Base-by-base conservation (phyloP, 1,139 yeast genomes). In the Yueomyces sp. region DNA sequence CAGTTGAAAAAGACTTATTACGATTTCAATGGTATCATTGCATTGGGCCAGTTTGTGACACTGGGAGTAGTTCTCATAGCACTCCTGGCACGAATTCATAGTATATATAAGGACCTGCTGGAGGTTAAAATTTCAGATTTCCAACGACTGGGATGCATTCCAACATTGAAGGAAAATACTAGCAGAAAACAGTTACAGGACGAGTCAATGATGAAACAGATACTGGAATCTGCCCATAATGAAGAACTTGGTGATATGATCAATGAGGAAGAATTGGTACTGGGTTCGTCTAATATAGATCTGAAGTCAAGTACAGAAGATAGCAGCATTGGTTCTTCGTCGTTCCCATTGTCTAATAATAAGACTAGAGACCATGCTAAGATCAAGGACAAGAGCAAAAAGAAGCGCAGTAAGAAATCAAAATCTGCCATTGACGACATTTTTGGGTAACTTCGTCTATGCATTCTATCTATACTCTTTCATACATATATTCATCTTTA, bases 41-140 rank as follows among this genome's bases (percentile, higher is more conserved):
- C 83, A 0, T 69, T 82, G 46, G 95, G 91, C 0, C 95, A 87
- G 56, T 87, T 80, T 55, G 69, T 85, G 4, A 72, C 81, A 2
- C 61, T 86, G 11, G 96, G 95, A 1, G 69, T 87, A 48, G 75
- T 83, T 0, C 60, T 86, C 40, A 54, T 85, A 4, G 95, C 84
- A 0, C 46, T 66, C 27, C 50, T 77, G 37, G 71, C 85, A 1
- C 68, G 70, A 46, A 54, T 84, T 3, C 60, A 68, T 48, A 36
- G 48, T 49, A 41, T 69, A 37, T 58, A 53, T 38, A 39, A 33
- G 12, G 39, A 45, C 8, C n/a, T 53, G 1, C 36, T 72, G 37
- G 52, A 55, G 4, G 53, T 62, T 31, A 56, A 57, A 31, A 36
- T 33, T 19, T 43, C 36, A 30, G 43, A 47, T 3, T 46, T 44